These are phyloP conservation scores for Aspergillus neoniger DNA, from an alignment of 2,329 filamentous ascomycete species.

Conservation along the genomic window DNA sequence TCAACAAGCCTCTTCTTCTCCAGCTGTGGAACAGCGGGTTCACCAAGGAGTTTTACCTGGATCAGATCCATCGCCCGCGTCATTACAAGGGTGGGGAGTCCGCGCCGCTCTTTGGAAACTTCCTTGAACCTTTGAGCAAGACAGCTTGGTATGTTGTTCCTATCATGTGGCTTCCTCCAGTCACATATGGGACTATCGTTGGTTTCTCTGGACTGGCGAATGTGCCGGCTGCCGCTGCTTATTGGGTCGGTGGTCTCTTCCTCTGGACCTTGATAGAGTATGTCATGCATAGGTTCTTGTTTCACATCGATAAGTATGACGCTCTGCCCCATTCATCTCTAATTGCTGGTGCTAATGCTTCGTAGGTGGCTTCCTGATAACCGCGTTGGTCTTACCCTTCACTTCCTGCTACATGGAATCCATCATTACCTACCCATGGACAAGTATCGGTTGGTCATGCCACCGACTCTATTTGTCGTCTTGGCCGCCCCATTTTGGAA, in stretches of 20 bases:
- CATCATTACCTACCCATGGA: constrained; percentile 99
- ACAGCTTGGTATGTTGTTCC: constrained; percentile 95
- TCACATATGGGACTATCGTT: constrained; percentile 70
- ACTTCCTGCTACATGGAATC: constrained; percentile 94
- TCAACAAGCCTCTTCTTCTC: constrained; percentile 78
- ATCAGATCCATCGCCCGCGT: constrained; percentile 91
- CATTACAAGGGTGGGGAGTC: constrained; percentile 94
- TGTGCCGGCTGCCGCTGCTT: constrained; percentile 53
- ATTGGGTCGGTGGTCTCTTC: constrained; percentile 70
- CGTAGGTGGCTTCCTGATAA: constrained; percentile 85
- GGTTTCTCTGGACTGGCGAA: constrained; percentile 63
- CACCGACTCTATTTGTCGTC: constrained; percentile 79
- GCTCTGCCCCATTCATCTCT: background rate
- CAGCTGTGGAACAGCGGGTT: constrained; percentile 90
- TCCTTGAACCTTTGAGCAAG: constrained; percentile 94
- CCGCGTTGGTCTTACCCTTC: constrained; percentile 76
- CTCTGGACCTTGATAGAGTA: constrained; percentile 94
- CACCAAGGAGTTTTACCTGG: constrained; percentile 91
- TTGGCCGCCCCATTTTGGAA: constrained; percentile 92
- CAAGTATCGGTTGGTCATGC: constrained; percentile 95
- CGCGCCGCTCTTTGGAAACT: constrained; percentile 94
- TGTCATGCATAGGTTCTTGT: constrained; percentile 81
- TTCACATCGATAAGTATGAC: constrained; percentile 86
- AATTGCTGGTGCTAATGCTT: constrained; percentile 20
- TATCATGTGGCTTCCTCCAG: constrained; percentile 76